phyloP scores from a whole-genome alignment of 2,329 filamentous ascomycete species.

The Stagonosporopsis chrysanthemi region DNA sequence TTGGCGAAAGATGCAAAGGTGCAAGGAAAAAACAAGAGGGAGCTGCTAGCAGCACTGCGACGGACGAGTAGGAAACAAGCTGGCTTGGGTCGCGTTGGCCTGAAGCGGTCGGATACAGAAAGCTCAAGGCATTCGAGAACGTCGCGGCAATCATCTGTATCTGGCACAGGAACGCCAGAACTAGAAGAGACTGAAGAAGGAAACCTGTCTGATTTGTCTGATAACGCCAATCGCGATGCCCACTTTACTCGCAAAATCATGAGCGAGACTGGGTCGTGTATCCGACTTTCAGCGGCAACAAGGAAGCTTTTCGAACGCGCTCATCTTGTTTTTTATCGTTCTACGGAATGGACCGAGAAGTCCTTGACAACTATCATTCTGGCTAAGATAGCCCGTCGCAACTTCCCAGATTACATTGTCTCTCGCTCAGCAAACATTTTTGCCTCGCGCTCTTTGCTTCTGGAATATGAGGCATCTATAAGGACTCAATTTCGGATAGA shows the following conservation, averaged over 20 bases:
- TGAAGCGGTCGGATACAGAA: conserved; percentile 70
- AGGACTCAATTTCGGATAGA: conserved; percentile 84
- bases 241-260: conserved; percentile 82
- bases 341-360: conserved; percentile 96
- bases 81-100: conserved; percentile 73
- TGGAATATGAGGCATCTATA: conserved; percentile 90
- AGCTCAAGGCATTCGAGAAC: conserved; percentile 61
- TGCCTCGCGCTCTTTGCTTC: conserved; percentile 71
- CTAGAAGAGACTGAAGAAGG: conserved; percentile 43
- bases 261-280: conserved; percentile 79
- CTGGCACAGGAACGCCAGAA: conserved; percentile 43
- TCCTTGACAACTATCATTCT: conserved; percentile 94
- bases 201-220: conserved; percentile 50
- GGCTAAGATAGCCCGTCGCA: conserved; percentile 84
- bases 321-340: conserved; percentile 94
- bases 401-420: conserved; percentile 90
- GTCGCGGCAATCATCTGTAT: conserved; percentile 58
- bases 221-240: conserved; percentile 69
- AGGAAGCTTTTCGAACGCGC: conserved; percentile 91
- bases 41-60: conserved; percentile 77
- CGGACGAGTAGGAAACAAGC: conserved; percentile 76
- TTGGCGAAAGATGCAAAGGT: conserved; percentile 88
- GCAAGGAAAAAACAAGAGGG: conserved; percentile 85
- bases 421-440: conserved; percentile 92
- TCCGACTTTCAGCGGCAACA: conserved; percentile 75